Percentiles rank a stretch among this genome's conserved stretches.
These are phyloP conservation scores for Cladosporium sp. DNA, from an alignment of 2,329 filamentous ascomycete genomes.

Conservation along the genomic window DNA sequence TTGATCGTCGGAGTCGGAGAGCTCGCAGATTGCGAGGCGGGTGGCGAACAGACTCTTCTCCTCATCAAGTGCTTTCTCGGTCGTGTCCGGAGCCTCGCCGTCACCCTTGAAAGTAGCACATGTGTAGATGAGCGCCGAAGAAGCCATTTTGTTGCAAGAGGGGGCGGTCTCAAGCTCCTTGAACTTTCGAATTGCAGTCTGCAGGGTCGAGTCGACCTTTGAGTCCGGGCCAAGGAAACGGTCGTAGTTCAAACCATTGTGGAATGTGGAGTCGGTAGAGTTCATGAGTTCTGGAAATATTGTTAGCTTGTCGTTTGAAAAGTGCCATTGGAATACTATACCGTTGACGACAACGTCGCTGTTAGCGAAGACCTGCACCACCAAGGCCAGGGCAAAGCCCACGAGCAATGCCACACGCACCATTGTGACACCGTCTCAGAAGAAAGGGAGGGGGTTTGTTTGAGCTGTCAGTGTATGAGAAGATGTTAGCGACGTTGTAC, in stretches of 20 bases:
- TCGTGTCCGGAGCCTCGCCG: conserved; percentile 23
- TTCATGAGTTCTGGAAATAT: background rate
- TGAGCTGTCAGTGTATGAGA: background rate
- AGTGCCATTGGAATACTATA: background rate
- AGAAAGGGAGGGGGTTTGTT: background rate
- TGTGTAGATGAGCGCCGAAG: conserved; percentile 52
- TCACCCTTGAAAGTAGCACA: conserved; percentile 51
- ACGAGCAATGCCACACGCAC: background rate
- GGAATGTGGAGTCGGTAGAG: background rate
- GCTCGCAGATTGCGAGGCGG: conserved; percentile 63
- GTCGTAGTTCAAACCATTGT: background rate
- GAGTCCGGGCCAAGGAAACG: background rate
- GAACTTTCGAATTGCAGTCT: conserved; percentile 45
- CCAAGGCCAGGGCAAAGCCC: background rate
- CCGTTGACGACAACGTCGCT: background rate
- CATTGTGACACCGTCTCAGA: conserved; percentile 9
- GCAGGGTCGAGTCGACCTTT: conserved; percentile 8
- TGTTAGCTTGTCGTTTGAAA: background rate
- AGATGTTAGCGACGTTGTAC: background rate
- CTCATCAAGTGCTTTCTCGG: conserved; percentile 41
- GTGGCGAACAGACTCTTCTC: conserved; percentile 61
- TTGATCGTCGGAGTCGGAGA: conserved; percentile 52
- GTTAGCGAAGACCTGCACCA: background rate
- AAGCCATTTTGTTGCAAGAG: conserved; percentile 56
- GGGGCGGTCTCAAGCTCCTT: conserved; percentile 47